A percentile compares a stretch with the other conserved stretches of the same genome.
phyloP scores from a whole-genome alignment of 352 stramenopile species.

The Aphanomyces stellatus region DNA sequence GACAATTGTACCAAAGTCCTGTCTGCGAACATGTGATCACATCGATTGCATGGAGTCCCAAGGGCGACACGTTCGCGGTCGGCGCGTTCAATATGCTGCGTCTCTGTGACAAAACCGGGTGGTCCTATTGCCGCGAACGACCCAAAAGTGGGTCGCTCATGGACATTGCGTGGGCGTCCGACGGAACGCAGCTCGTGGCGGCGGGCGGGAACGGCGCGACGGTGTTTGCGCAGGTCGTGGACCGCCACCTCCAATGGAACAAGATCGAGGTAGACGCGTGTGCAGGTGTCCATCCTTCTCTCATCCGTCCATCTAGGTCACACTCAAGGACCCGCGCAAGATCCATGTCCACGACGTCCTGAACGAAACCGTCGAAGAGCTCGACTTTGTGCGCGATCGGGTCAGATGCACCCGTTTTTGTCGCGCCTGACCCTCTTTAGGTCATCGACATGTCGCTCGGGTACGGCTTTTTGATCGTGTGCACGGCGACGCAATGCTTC shows the following conservation, averaged over 20 bases:
- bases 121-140: conserved; percentile 82
- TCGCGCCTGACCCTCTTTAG: not conserved
- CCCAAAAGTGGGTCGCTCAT: conserved; percentile 79
- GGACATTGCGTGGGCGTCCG: conserved; percentile 80
- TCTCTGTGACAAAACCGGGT: conserved; percentile 90
- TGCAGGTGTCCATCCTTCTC: not conserved
- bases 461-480: conserved; percentile 88
- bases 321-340: conserved; percentile 72
- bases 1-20: conserved; percentile 82
- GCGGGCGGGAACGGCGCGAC: conserved; percentile 81
- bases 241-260: conserved; percentile 79
- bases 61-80: conserved; percentile 85
- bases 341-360: conserved; percentile 85
- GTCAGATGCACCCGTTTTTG: conserved; percentile 11
- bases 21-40: conserved; percentile 86
- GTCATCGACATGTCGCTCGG: conserved; percentile 90
- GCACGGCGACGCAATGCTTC: conserved; percentile 87
- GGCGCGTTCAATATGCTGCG: conserved; percentile 89
- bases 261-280: conserved; percentile 61
- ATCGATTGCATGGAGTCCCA: conserved; percentile 86
- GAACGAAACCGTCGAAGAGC: conserved; percentile 85
- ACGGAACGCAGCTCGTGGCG: conserved; percentile 87
- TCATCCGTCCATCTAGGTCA: conserved; percentile 24
- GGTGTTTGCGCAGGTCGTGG: conserved; percentile 86
- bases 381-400: conserved; percentile 86